A percentile compares a stretch with the other conserved stretches of the same genome.
Evolutionary conservation across 306 rosid species (phyloP).

Genomic region (Datisca glomerata): DNA sequence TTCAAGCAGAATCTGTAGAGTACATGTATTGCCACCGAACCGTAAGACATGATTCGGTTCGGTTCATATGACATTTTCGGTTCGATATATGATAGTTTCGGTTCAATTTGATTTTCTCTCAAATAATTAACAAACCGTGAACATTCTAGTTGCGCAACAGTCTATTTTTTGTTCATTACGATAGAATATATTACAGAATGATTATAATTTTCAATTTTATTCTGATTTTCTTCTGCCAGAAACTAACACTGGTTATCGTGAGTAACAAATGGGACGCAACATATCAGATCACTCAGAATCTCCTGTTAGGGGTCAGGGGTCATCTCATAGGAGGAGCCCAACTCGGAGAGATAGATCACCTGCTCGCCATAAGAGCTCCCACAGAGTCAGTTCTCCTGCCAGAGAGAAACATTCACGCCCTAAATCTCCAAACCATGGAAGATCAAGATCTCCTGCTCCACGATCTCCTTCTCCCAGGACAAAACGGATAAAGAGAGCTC

Average conservation of each 20-base stretch:
- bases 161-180: no score
- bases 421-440: slow-evolving; percentile 27
- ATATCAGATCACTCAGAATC: slow-evolving; percentile 13
- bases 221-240: not conserved
- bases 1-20: no score
- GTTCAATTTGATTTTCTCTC: no score
- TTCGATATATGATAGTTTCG: no score
- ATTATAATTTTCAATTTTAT: no score
- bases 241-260: not conserved
- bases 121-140: no score
- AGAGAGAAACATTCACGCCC: slow-evolving; percentile 21
- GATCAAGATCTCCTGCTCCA: slow-evolving; percentile 24
- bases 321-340: slow-evolving; percentile 19
- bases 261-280: slow-evolving; percentile 15
- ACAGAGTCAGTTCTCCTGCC: slow-evolving; percentile 20
- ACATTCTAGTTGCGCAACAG: no score
- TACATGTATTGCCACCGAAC: no score
- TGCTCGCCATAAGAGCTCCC: slow-evolving; percentile 23
- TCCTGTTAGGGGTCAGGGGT: slow-evolving; percentile 12
- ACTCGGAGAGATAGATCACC: slow-evolving; percentile 31
- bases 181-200: no score
- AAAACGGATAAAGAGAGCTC: slow-evolving; percentile 37
- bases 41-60: no score
- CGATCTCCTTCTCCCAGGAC: slow-evolving; percentile 44
- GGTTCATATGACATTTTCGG: no score